A percentile compares a stretch with the other conserved stretches of the same genome.
Conservation (phyloP, 805 yeast species). For the Schwanniomyces occidentalis region DNA sequence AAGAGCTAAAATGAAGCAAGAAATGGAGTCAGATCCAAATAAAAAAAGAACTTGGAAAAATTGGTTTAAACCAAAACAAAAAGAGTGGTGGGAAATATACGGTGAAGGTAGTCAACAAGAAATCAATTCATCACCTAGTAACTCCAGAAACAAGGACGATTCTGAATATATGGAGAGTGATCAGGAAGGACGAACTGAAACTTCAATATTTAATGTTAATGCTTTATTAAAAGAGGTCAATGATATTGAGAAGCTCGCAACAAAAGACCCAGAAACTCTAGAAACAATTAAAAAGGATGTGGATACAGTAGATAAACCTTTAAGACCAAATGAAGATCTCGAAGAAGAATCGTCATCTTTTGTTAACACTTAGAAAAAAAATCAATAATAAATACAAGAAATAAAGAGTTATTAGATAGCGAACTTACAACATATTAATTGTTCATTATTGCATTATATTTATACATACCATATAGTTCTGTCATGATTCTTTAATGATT, state of each 20-base stretch:
- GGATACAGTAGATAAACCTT: constrained; percentile 8
- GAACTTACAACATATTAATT: too few species aligned
- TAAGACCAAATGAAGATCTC: constrained; percentile 20
- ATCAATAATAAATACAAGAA: too few species aligned
- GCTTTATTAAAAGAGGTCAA: constrained; percentile 45
- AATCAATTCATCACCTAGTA: constrained; percentile 16
- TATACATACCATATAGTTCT: too few species aligned
- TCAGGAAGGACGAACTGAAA: constrained; percentile 5
- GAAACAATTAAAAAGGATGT: constrained; percentile 16
- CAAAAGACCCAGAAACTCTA: constrained; percentile 15
- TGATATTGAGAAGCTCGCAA: constrained; percentile 42
- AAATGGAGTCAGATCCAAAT: constrained; percentile 26
- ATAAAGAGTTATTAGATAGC: too few species aligned
- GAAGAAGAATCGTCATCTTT: too few species aligned
- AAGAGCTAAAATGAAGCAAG: constrained; percentile 56
- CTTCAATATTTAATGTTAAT: constrained; percentile 44
- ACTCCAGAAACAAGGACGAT: constrained; percentile 6
- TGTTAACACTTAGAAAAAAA: too few species aligned
- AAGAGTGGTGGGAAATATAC: constrained; percentile 60
- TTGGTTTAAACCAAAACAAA: constrained; percentile 49
- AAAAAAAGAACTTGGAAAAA: constrained; percentile 47
- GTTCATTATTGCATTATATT: too few species aligned
- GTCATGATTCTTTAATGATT: too few species aligned
- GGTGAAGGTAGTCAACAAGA: constrained; percentile 32
- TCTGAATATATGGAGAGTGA: constrained; percentile 6